Evolutionary conservation across 1,139 yeast species (phyloP).

Genomic region (Taiozyma onychis): DNA sequence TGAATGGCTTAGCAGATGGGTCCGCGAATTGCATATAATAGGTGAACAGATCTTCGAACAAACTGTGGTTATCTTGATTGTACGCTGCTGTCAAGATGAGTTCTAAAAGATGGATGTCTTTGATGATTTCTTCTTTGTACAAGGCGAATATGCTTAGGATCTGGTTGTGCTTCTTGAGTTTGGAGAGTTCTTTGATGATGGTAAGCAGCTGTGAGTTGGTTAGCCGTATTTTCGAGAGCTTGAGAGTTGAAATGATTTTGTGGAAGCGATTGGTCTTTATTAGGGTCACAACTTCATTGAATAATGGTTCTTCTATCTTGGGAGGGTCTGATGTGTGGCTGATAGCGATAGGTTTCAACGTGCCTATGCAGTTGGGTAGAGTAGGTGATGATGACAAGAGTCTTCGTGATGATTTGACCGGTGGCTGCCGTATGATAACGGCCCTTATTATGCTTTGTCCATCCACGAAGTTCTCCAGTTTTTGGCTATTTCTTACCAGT

Average conservation of each 20-base stretch:
- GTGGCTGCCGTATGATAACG: neutral
- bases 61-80: conserved; percentile 6
- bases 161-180: conserved; percentile 5
- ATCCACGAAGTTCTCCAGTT: neutral
- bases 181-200: conserved; percentile 2
- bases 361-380: neutral
- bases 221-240: neutral
- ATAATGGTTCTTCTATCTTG: neutral
- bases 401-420: neutral
- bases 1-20: conserved; percentile 12
- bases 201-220: neutral
- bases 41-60: conserved; percentile 18
- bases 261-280: neutral
- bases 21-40: conserved; percentile 13
- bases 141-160: conserved; percentile 6
- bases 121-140: conserved; percentile 4
- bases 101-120: conserved; percentile 4
- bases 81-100: conserved; percentile 5
- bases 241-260: neutral
- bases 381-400: neutral
- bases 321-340: neutral
- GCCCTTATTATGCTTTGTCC: neutral
- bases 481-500: neutral
- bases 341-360: neutral
- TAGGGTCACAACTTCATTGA: neutral